These are phyloP conservation scores for Naganishia cerealis DNA, from an alignment of 1,284 basidiomycete species.

Conservation along the genomic window DNA sequence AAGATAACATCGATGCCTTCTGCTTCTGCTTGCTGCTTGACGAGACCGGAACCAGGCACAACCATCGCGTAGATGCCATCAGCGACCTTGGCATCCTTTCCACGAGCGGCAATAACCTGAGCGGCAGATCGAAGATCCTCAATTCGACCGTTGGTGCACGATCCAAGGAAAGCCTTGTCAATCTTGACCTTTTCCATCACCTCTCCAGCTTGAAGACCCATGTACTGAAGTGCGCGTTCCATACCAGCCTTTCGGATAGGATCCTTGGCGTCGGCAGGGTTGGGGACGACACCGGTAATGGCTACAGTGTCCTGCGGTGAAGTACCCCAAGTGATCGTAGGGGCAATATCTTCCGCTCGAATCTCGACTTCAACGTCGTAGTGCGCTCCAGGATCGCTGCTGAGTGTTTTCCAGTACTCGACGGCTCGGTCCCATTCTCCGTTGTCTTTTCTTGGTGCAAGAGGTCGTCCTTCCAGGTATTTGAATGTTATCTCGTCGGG, in stretches of 20 bases:
- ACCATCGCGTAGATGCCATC: constrained; percentile 84
- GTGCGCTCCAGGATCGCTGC: constrained; percentile 80
- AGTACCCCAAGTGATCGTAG: constrained; percentile 95
- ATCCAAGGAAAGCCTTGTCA: constrained; percentile 95
- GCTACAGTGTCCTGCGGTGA: constrained; percentile 89
- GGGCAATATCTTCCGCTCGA: constrained; percentile 82
- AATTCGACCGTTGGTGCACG: constrained; percentile 94
- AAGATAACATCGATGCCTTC: constrained; percentile 89
- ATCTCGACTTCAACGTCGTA: constrained; percentile 88
- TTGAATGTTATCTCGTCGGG: constrained; percentile 87
- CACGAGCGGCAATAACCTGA: constrained; percentile 65
- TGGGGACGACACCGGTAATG: constrained; percentile 81
- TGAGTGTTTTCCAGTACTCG: constrained; percentile 83
- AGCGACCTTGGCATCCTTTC: constrained; percentile 64
- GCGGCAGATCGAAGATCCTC: constrained; percentile 91
- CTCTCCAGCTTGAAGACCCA: constrained; percentile 82
- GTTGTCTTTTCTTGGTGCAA: constrained; percentile 68
- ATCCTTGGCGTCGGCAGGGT: constrained; percentile 70
- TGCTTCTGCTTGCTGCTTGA: constrained; percentile 91
- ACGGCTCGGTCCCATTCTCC: constrained; percentile 86
- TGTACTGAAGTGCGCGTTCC: constrained; percentile 81
- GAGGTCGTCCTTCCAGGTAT: constrained; percentile 81
- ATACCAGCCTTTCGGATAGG: constrained; percentile 70
- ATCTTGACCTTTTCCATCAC: constrained; percentile 80
- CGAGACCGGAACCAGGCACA: constrained; percentile 89